These are phyloP conservation scores for Globisporangium splendens DNA, from an alignment of 352 stramenopile genomes.

Conservation along the genomic window DNA sequence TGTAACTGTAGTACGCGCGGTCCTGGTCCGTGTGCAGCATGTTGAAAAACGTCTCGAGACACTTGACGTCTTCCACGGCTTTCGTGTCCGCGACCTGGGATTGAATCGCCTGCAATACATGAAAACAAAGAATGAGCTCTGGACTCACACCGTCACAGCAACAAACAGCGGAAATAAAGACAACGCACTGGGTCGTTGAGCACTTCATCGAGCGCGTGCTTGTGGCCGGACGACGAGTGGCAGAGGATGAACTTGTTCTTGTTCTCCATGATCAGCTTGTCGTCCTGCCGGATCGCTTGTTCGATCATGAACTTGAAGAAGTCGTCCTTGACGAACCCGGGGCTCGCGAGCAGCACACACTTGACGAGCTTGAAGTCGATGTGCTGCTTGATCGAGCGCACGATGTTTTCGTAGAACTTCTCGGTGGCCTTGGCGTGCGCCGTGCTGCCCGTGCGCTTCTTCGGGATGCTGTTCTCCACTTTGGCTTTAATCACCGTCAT, in stretches of 20 bases:
- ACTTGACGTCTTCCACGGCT: slow-evolving; percentile 89
- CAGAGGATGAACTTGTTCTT: slow-evolving; percentile 96
- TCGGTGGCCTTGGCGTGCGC: slow-evolving; percentile 92
- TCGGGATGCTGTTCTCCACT: slow-evolving; percentile 96
- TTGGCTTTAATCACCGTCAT: slow-evolving; percentile 94
- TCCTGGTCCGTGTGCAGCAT: slow-evolving; percentile 96
- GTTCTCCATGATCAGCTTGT: slow-evolving; percentile 95
- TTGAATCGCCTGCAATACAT: slow-evolving; percentile 59
- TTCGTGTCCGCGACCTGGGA: slow-evolving; percentile 95
- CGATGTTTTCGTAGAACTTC: slow-evolving; percentile 97
- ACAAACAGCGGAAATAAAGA: background rate
- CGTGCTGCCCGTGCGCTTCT: slow-evolving; percentile 94
- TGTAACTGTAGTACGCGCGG: slow-evolving; percentile 96
- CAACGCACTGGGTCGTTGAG: slow-evolving; percentile 82
- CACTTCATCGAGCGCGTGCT: slow-evolving; percentile 97
- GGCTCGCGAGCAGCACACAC: slow-evolving; percentile 93
- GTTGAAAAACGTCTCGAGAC: slow-evolving; percentile 93
- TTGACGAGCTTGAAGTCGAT: slow-evolving; percentile 98
- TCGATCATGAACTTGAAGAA: slow-evolving; percentile 96
- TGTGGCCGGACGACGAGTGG: slow-evolving; percentile 95
- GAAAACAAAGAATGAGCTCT: background rate
- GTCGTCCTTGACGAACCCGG: slow-evolving; percentile 97
- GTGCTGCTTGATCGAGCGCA: slow-evolving; percentile 93
- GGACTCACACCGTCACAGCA: background rate
- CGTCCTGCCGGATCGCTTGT: slow-evolving; percentile 90